Evolutionary conservation across 306 rosid genomes (phyloP).

Genomic region (Malus fusca): DNA sequence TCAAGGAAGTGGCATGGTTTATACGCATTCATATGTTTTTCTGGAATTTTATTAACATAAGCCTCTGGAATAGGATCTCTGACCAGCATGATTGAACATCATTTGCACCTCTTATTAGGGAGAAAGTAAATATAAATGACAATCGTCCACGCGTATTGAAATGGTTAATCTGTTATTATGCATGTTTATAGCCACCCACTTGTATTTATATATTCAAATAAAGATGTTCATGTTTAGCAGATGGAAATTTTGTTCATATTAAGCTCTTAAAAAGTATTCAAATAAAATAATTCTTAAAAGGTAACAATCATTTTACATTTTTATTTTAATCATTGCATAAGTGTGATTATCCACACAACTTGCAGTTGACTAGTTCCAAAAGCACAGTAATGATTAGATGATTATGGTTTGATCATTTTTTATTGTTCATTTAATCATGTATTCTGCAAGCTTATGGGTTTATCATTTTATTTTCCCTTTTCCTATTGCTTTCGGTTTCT

Average conservation of each 20-base stretch:
- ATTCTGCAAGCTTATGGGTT: not conserved
- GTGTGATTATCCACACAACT: not conserved
- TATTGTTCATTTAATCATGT: not conserved
- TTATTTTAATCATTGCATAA: not conserved
- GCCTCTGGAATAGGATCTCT: slow-evolving; percentile 1
- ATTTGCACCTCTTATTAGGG: not conserved
- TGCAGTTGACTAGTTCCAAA: not conserved
- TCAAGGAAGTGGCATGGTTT: not conserved
- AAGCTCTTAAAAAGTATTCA: not conserved
- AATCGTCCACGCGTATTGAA: not conserved
- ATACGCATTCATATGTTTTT: not conserved
- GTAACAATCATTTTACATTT: not conserved
- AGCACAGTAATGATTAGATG: too few relatives aligned
- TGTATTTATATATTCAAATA: not conserved
- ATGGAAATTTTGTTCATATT: not conserved
- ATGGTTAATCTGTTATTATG: not conserved
- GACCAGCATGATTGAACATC: not conserved
- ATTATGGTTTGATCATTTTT: too few relatives aligned
- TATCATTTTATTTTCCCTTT: not conserved
- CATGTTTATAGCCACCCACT: not conserved
- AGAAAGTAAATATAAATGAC: not conserved
- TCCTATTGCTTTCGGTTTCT: not conserved
- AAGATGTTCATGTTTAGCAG: not conserved
- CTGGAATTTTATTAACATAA: not conserved
- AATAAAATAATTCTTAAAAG: not conserved